Base-by-base conservation (phyloP, 2,329 filamentous ascomycete genomes). In the Orbilia javanica region DNA sequence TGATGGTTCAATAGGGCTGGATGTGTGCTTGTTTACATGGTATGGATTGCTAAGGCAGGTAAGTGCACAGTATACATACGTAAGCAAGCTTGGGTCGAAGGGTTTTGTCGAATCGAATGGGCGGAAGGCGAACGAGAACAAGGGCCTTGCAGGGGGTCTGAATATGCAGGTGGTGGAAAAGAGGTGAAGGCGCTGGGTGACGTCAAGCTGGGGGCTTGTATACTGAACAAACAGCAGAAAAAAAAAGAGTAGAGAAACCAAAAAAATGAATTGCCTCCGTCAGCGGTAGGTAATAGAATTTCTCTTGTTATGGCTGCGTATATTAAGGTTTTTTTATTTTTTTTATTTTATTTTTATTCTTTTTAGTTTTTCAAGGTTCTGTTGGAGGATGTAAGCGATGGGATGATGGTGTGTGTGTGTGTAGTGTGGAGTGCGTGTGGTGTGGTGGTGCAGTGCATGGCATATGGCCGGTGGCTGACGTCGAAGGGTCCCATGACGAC, bases 401-500 rank as follows among this genome's bases (percentile, higher is more conserved):
- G 6, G 42, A 22, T 11, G 44, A 8, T 22, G 20, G 46, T 25
- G 46, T 39, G 18, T n/a, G n/a, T n/a, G n/a, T n/a, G n/a, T n/a
- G n/a, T n/a, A n/a, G n/a, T n/a, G n/a, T n/a, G n/a, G n/a, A n/a
- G n/a, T n/a, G n/a, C n/a, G n/a, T n/a, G 20, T 22, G 20, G 46
- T 25, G 46, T 39, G 18, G 25, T 48, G 44, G 68, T 57, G 46
- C n/a, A 10, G n/a, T n/a, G n/a, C 42, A 20, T 46, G 42, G 39
- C 5, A 10, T 36, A 31, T 29, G 29, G 62, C 13, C 27, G 39
- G 73, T 68, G 74, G 74, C 74, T 72, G 44, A 72, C 62, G 67
- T 63, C 50, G 74, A 78, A 78, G 50, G 74, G 74, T 72, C 74
- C 67, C 67, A 78, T 78, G 74, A 78, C 74, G 74, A 78, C 74